Evolutionary conservation across 306 rosid genomes (phyloP).

Genomic region (peach (Prunus persica)): DNA sequence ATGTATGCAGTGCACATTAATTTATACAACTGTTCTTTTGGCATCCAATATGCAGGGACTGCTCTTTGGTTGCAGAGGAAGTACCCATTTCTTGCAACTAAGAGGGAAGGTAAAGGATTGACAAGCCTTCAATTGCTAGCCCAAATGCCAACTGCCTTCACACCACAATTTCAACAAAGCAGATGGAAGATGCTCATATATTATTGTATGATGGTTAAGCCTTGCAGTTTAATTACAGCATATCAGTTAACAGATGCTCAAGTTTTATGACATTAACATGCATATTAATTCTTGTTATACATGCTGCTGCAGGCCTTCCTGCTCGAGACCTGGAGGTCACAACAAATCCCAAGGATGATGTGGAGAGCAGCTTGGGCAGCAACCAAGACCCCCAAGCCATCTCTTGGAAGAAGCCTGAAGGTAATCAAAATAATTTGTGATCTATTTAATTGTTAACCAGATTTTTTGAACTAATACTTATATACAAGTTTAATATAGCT

Average conservation of each 20-base stretch:
- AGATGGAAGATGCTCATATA: background rate
- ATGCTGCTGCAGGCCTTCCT: background rate
- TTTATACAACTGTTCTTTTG: background rate
- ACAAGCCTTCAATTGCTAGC: conserved; percentile 22
- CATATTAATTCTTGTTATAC: background rate
- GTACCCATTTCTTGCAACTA: background rate
- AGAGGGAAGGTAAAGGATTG: background rate
- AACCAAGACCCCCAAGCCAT: background rate
- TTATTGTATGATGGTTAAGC: background rate
- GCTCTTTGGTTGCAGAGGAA: background rate
- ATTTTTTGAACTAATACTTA: too few species aligned
- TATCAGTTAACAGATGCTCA: too few species aligned
- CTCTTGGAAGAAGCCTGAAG: background rate
- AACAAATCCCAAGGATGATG: background rate
- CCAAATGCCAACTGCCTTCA: conserved; percentile 20
- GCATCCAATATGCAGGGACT: background rate
- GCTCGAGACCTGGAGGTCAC: background rate
- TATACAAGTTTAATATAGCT: background rate
- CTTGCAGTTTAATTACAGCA: too few species aligned
- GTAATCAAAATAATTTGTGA: background rate
- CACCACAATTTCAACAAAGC: background rate
- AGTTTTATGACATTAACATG: too few species aligned
- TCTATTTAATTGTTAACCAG: too few species aligned
- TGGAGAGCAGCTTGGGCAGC: background rate
- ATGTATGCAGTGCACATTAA: too few species aligned